Base-by-base conservation (phyloP, 257 asterid genomes). In the Dorcoceras hygrometricum region DNA sequence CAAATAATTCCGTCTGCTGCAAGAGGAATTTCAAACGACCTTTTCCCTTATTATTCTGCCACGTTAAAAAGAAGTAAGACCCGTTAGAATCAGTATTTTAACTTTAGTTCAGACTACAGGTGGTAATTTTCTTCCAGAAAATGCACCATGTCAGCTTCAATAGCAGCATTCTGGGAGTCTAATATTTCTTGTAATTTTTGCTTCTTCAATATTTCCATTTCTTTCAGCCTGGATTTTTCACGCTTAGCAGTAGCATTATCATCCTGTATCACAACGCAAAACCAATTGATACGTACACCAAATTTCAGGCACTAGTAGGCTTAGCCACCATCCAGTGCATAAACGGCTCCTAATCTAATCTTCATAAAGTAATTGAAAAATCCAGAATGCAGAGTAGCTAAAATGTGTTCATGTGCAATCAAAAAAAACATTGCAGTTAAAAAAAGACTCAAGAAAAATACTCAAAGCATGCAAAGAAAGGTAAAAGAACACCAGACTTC, bases 1-100 rank as follows among this genome's bases (percentile, higher is more conserved):
- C 89, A 88, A 94, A 94, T 56, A 94, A 72, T 80, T 94, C 99
- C 2, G 99, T 94, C 78, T 94, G 99, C 91, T 88, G 90, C 77
- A 94, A 85, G 62, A 94, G 95, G 83, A 87, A 94, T 68, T 87
- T 88, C 77, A 90, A 73, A 23, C 98, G 93, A 32, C 99, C 99
- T 73, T 90, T 87, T 65, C 99, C 99, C 80, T 71, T 89, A 76
- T 83, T 94, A 79, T 86, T 90, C 98, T 94, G 93, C 3, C 73
- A 53, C 79, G 73, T 71, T 46, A 62, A 34, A 75, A 57, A 54
- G 32, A 69, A 72, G 62, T 43, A 4, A 14, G 43, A 23, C 69
- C 0, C 18, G 3, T 3, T 14, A 59, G 57, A 60, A 24, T 34
- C 69, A 56, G 34, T 22, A 55, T 32, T 32, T 22, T 19, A 60